Evolutionary conservation across 768 basidiomycete genomes (phyloP), one percentile per base, ranked within the genome.

Genomic region (Hygrophoropsis aurantiaca): DNA sequence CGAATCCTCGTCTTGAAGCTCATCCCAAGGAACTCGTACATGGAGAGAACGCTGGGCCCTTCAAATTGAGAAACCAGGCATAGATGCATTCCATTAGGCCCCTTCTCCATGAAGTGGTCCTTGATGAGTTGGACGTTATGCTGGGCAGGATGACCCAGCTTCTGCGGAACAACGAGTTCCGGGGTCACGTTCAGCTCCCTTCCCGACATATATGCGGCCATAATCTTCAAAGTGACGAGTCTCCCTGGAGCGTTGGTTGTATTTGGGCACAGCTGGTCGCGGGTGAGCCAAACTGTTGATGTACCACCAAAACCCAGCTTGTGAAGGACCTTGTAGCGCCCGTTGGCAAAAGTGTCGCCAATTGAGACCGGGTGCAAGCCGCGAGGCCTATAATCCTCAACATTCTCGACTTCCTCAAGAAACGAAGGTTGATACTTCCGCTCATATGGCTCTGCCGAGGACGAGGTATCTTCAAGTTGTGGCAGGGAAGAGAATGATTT

Each of bases 351-450:
- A 18, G 58, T 59, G 57, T 81, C 75, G 24, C 77, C 78, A 44
- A 81, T 70, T 37, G 64, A 58, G 19, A 79, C 66, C 11, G 79
- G 79, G 51, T 79, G 78, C 54, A 69, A 75, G 4, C 79, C 80
- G 23, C 78, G 78, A 8, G 71, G 75, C 27, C 60, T 49, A 55
- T 82, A 82, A 30, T 69, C 66, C 63, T 79, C 74, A 37, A 76
- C 50, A 55, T 72, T 54, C 59, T 80, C 79, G 27, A 70, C 49
- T 18, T 40, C 54, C 40, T 65, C 60, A 24, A 70, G 60, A 16
- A 35, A 38, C 15, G 62, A 58, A 47, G 65, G 65, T n/a, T n/a
- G n/a, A n/a, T n/a, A n/a, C n/a, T n/a, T n/a, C n/a, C n/a, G n/a
- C n/a, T n/a, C n/a, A 52, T n/a, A n/a, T n/a, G n/a, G n/a, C n/a